phyloP scores from a whole-genome alignment of 2,329 filamentous ascomycete genomes.

The Ophiostoma fasciatum region DNA sequence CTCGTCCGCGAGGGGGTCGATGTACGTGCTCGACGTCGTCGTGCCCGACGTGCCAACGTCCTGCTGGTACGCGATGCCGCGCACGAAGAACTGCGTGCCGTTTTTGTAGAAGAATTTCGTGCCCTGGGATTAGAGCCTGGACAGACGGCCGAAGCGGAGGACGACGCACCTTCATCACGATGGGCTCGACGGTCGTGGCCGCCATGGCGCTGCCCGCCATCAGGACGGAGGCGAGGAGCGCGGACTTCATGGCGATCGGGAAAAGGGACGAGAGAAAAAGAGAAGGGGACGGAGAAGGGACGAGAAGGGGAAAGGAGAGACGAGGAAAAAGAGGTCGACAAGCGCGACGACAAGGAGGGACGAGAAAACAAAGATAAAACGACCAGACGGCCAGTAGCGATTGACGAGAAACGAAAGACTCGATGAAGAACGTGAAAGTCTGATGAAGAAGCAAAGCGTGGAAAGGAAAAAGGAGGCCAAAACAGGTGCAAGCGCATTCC shows the following conservation, averaged over 20 bases:
- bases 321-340: not conserved
- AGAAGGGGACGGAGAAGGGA: not conserved
- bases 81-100: conserved; percentile 58
- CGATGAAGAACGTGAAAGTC: too few relatives aligned
- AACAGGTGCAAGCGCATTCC: conserved; percentile 1
- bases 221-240: conserved; percentile 20
- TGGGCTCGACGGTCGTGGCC: conserved; percentile 32
- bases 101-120: conserved; percentile 68
- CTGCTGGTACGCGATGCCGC: conserved; percentile 91
- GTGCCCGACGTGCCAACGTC: conserved; percentile 47
- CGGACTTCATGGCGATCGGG: conserved; percentile 17
- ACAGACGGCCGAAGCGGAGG: not conserved
- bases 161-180: conserved; percentile 50
- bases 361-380: too few relatives aligned
- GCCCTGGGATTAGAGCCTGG: conserved; percentile 13
- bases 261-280: not conserved
- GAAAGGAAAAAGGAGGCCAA: too few relatives aligned
- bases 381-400: too few relatives aligned
- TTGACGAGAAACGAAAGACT: too few relatives aligned
- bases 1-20: conserved; percentile 66
- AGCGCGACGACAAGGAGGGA: too few relatives aligned
- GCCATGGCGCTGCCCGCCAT: conserved; percentile 23
- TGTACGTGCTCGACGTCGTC: conserved; percentile 42
- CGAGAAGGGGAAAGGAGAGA: not conserved
- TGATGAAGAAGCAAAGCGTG: conserved; percentile 5